phyloP scores from a whole-genome alignment of 495 filamentous ascomycete species.

The Lepraria neglecta region DNA sequence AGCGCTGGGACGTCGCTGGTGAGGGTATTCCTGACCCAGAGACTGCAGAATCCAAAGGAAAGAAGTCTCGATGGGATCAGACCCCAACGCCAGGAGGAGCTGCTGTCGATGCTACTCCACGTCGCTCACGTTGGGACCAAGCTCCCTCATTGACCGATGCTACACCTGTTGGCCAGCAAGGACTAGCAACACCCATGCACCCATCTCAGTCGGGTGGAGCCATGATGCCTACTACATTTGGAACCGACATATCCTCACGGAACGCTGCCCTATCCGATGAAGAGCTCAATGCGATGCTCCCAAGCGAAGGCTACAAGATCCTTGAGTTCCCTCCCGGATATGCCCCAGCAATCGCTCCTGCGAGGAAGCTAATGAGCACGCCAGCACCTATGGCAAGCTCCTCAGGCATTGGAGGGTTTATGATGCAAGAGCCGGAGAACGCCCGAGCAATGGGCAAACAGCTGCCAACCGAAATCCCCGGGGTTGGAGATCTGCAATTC shows the following conservation, averaged over 20 bases:
- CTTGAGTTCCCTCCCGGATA: slow-evolving; percentile 91
- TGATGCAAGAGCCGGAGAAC: slow-evolving; percentile 94
- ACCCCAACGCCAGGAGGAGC: slow-evolving; percentile 55
- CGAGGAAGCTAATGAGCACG: slow-evolving; percentile 71
- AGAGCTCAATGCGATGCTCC: slow-evolving; percentile 87
- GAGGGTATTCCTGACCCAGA: slow-evolving; percentile 40
- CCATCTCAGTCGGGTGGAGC: slow-evolving; percentile 60
- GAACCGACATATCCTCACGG: slow-evolving; percentile 71
- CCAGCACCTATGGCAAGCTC: slow-evolving; percentile 59
- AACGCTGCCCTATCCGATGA: slow-evolving; percentile 83
- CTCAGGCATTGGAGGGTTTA: slow-evolving; percentile 72
- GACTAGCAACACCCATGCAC: slow-evolving; percentile 80
- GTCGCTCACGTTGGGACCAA: slow-evolving; percentile 83
- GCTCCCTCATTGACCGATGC: slow-evolving; percentile 61
- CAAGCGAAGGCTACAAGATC: slow-evolving; percentile 86
- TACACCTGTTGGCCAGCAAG: slow-evolving; percentile 75
- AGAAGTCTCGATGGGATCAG: slow-evolving; percentile 87
- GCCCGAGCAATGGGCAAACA: slow-evolving; percentile 76
- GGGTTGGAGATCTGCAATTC: slow-evolving; percentile 94
- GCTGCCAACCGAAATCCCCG: slow-evolving; percentile 93
- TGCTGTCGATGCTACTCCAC: slow-evolving; percentile 54
- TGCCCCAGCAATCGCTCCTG: slow-evolving; percentile 69
- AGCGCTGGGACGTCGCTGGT: slow-evolving; percentile 79
- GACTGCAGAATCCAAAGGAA: slow-evolving; percentile 53
- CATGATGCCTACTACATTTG: slow-evolving; percentile 57